phyloP scores from a whole-genome alignment of 2,329 filamentous ascomycete genomes.

The Apiospora arundinis region DNA sequence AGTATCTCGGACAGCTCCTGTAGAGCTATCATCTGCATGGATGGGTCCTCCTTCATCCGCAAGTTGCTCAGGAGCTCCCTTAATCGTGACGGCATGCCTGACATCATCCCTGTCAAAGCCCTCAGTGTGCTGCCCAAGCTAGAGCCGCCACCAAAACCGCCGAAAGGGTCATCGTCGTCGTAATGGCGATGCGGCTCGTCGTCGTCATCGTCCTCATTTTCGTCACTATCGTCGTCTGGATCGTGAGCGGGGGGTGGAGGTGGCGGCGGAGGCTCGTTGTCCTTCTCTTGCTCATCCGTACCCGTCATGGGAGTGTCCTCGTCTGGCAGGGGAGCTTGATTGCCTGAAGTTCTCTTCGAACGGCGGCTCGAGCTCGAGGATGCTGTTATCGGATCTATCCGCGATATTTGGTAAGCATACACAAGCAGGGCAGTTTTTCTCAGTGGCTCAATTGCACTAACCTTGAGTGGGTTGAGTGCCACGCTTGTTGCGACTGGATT shows the following conservation, averaged over 20 bases:
- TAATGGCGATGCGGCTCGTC: slow-evolving; percentile 64
- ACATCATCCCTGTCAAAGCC: slow-evolving; percentile 91
- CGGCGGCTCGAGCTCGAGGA: slow-evolving; percentile 49
- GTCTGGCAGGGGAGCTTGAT: slow-evolving; percentile 53
- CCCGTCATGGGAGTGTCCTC: slow-evolving; percentile 76
- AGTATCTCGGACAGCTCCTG: slow-evolving; percentile 94
- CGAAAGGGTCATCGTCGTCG: slow-evolving; percentile 70
- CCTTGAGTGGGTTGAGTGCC: slow-evolving; percentile 52
- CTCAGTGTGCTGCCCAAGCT: slow-evolving; percentile 81
- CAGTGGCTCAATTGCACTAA: slow-evolving; percentile 34
- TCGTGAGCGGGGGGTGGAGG: slow-evolving; percentile 51
- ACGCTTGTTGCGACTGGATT: slow-evolving; percentile 76
- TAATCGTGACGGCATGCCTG: slow-evolving; percentile 79
- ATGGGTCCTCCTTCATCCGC: slow-evolving; percentile 82
- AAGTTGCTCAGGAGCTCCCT: slow-evolving; percentile 79
- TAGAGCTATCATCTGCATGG: slow-evolving; percentile 87
- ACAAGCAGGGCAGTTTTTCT: background rate
- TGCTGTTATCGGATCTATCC: slow-evolving; percentile 43
- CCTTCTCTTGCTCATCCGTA: slow-evolving; percentile 61
- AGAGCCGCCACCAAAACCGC: slow-evolving; percentile 71
- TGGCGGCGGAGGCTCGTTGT: slow-evolving; percentile 47
- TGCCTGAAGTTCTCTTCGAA: slow-evolving; percentile 59
- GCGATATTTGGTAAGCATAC: background rate
- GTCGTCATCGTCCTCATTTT: slow-evolving; percentile 59
- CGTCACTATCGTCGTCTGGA: slow-evolving; percentile 46